Conservation (phyloP, 2,329 filamentous ascomycete species). For the Xylariaceae sp. region DNA sequence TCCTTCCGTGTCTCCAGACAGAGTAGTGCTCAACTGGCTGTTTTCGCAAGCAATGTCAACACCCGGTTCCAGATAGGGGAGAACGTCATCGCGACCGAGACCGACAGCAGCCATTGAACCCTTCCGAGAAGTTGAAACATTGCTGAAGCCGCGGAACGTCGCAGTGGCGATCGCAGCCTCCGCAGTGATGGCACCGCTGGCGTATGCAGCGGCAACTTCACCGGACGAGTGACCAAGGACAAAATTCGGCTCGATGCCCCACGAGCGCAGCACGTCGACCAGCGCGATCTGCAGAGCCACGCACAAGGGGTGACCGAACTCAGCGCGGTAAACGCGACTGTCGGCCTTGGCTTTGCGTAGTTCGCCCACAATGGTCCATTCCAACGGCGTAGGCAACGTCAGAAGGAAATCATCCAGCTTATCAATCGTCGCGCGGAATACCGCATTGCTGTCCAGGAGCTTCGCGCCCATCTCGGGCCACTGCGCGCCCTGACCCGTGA, state of each 20-base stretch:
- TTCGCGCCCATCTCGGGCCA: conserved; percentile 25
- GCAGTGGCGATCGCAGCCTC: conserved; percentile 23
- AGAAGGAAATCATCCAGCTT: background rate
- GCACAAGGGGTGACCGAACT: conserved; percentile 28
- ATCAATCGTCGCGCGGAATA: background rate
- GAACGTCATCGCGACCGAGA: conserved; percentile 21
- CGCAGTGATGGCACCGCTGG: conserved; percentile 23
- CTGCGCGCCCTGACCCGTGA: conserved; percentile 34
- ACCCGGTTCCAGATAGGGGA: conserved; percentile 10
- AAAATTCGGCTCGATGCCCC: conserved; percentile 30
- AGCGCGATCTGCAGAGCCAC: conserved; percentile 41
- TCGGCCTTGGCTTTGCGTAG: background rate
- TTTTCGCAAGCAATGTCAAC: conserved; percentile 34
- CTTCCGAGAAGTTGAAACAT: conserved; percentile 4
- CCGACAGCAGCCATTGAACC: conserved; percentile 32
- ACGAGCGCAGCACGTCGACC: conserved; percentile 37
- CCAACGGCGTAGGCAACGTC: background rate
- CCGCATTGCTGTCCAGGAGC: background rate
- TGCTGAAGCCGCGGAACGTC: conserved; percentile 23
- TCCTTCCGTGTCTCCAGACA: conserved; percentile 4
- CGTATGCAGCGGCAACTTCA: conserved; percentile 43
- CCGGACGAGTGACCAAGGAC: conserved; percentile 36
- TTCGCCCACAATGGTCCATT: conserved; percentile 8
- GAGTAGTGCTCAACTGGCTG: conserved; percentile 8
- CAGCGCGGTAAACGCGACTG: background rate